Evolutionary conservation across 176 grass and related monocot genomes (phyloP), one percentile per base, ranked within the genome.

Genomic region (Saccharum officinarum): DNA sequence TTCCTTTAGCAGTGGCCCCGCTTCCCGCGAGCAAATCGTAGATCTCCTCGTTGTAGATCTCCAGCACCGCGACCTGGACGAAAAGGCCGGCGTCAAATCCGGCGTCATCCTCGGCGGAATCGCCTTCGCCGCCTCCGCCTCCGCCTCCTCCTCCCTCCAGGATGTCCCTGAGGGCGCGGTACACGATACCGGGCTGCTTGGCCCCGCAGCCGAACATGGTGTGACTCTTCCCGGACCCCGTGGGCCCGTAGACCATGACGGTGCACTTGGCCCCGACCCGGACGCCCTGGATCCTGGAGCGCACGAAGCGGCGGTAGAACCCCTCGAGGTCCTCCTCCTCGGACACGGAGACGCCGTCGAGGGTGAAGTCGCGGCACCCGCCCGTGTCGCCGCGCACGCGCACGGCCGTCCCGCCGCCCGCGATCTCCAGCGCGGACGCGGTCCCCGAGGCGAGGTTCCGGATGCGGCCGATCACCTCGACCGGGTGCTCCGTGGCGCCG

Each of bases 21-120:
- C 79, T 90, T 64, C 78, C 82, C 0, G 87, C 83, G 1, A 98
- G 84, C 66, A 98, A 61, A 89, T 98, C 96, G 20, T 98, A 98
- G 62, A 98, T 86, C 41, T 98, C 96, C 76, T 95, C 91, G 41
- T 98, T 98, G 69, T 95, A 98, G 14, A 98, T 95, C 86, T 98
- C 96, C 0, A 98, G 87, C 11, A 98, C 89, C 0, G 89, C 70
- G 66, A 95, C 96, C 80, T 93, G 86, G 2, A 98, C 93, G 5
- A 94, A 95, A 4, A 95, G 15, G 20, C 87, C 86, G 0, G 89
- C 59, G 36, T 77, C 85, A 20, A 97, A 90, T 2, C 84, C 88
- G 10, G 81, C 78, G 15, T 89, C 95, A 15, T 84, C 90, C 31
- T 80, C 87, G 3, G 18, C 30, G 0, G 10, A 20, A 13, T 3